A percentile compares a stretch with the other conserved stretches of the same genome.
phyloP scores from a whole-genome alignment of 441 rosid genomes.

The Breynia disticha region DNA sequence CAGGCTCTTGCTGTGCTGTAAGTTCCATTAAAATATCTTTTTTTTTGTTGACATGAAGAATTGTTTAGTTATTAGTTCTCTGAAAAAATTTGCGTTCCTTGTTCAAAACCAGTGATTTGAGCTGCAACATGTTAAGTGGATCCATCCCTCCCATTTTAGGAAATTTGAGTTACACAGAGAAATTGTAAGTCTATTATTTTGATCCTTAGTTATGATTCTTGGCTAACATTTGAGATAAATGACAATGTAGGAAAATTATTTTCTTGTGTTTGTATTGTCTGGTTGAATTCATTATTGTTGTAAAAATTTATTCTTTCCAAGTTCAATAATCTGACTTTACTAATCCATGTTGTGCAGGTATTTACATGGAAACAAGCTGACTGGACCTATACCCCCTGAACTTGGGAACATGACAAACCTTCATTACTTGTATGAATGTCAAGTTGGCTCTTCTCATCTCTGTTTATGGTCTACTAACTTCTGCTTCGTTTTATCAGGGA shows the following conservation, averaged over 20 bases:
- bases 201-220: constrained; percentile 1
- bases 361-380: constrained; percentile 66
- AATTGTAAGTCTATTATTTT: constrained; percentile 42
- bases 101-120: constrained; percentile 53
- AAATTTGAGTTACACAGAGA: constrained; percentile 77
- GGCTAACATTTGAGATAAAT: neutral
- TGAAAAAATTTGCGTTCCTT: neutral
- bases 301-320: too few species aligned
- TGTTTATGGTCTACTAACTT: neutral
- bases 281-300: too few species aligned
- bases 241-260: too few species aligned
- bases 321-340: too few species aligned
- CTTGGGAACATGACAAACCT: constrained; percentile 94
- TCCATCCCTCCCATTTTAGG: constrained; percentile 81
- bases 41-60: neutral
- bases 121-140: constrained; percentile 77
- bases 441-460: neutral
- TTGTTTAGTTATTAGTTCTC: neutral
- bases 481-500: constrained; percentile 41
- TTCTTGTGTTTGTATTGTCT: too few species aligned
- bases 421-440: constrained; percentile 62
- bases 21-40: constrained; percentile 22
- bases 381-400: constrained; percentile 80
- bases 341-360: constrained; percentile 38
- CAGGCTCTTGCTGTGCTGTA: constrained; percentile 98